Conservation (phyloP, 345 rosid genomes). For the Cardamine resedifolia region DNA sequence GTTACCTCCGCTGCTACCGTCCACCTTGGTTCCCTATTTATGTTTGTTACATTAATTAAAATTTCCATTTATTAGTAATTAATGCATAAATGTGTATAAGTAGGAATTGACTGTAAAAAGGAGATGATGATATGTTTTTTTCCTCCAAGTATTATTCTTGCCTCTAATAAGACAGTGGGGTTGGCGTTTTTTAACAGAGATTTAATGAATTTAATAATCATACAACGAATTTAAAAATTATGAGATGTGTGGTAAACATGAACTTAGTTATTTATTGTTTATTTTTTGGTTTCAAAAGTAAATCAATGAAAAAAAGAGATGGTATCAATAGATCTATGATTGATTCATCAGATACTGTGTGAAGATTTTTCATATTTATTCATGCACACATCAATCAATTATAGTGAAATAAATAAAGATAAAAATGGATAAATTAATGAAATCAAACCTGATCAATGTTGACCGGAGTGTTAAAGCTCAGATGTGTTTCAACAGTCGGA, state of each 20-base stretch:
- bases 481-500: conserved; percentile 23
- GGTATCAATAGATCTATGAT: conserved; percentile 1
- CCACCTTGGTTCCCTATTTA: conserved; percentile 15
- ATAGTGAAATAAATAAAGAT: neutral
- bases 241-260: neutral
- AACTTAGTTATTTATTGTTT: no score
- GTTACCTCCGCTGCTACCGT: neutral
- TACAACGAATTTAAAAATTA: conserved; percentile 5
- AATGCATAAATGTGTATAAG: conserved; percentile 2
- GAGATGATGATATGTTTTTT: conserved; percentile 15
- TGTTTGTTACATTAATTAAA: neutral
- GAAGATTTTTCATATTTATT: neutral
- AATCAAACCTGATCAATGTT: conserved; percentile 25
- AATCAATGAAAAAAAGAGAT: neutral
- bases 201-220: conserved; percentile 4
- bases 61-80: neutral
- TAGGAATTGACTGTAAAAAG: neutral
- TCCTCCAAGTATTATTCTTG: neutral
- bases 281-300: neutral
- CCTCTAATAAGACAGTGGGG: neutral
- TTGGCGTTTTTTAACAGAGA: neutral
- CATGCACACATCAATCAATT: conserved; percentile 26
- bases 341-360: neutral
- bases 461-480: conserved; percentile 20
- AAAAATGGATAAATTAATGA: neutral